Percentiles rank a stretch among this genome's conserved stretches.
Evolutionary conservation across 2,329 filamentous ascomycete species (phyloP).

Genomic region (Pezicula rhizophila): DNA sequence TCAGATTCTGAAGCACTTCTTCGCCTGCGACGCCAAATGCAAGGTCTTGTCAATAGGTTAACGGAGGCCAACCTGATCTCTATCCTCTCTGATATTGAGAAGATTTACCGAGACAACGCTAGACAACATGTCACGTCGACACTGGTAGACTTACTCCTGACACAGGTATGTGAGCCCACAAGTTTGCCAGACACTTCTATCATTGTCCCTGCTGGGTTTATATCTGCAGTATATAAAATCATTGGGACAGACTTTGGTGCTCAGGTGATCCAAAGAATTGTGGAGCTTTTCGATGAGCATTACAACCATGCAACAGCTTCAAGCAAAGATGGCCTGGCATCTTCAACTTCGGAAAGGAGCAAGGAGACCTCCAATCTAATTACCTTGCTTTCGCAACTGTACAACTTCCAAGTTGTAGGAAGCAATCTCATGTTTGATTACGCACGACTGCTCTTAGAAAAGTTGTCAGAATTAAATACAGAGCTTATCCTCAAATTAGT

Average conservation of each 20-base stretch:
- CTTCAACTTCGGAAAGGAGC: slow-evolving; percentile 20
- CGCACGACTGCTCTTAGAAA: slow-evolving; percentile 67
- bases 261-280: slow-evolving; percentile 72
- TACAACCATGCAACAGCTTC: slow-evolving; percentile 41
- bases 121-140: slow-evolving; percentile 83
- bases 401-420: slow-evolving; percentile 84
- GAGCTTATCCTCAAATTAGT: slow-evolving; percentile 83
- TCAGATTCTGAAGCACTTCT: slow-evolving; percentile 61
- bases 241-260: slow-evolving; percentile 87
- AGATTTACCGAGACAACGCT: slow-evolving; percentile 75
- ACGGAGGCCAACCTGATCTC: slow-evolving; percentile 86
- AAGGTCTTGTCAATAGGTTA: slow-evolving; percentile 86
- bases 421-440: slow-evolving; percentile 86
- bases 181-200: slow-evolving; percentile 81
- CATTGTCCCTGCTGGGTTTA: slow-evolving; percentile 84
- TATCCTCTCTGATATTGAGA: slow-evolving; percentile 76
- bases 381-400: slow-evolving; percentile 77
- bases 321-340: slow-evolving; percentile 25
- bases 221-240: slow-evolving; percentile 80
- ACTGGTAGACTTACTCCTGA: slow-evolving; percentile 70
- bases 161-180: slow-evolving; percentile 73
- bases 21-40: slow-evolving; percentile 71
- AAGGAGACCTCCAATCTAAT: slow-evolving; percentile 74
- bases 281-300: slow-evolving; percentile 65
- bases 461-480: slow-evolving; percentile 78